Evolutionary conservation across 495 filamentous ascomycete genomes (phyloP), one percentile per base, ranked within the genome.

Genomic region (Neurospora tetraspora): DNA sequence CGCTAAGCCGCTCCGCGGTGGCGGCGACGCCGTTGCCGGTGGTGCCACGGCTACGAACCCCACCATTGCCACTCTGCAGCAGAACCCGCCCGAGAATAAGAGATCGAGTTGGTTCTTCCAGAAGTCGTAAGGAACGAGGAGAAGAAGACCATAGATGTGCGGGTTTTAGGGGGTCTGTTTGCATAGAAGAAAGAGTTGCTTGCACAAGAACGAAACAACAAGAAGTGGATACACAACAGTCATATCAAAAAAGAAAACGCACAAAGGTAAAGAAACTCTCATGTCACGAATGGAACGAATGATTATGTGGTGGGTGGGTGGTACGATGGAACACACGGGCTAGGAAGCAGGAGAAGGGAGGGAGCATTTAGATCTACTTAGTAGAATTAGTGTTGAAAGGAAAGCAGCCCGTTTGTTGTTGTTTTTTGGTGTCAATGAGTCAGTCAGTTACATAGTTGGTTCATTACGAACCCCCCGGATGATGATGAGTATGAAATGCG

Each of bases 1-100:
- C 78, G 96, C 95, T 70, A 99, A 99, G 82, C 96, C 96, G n/a
- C 86, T 99, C 27, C 89, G 96, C 73, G 96, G 96, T 65, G 96
- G 95, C 72, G 96, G 96, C 39, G 88, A 86, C 72, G 94, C 94
- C 59, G 93, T 93, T 69, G 93, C 83, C 39, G 53, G 53, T 31
- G 47, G 23, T 16, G 80, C 76, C 27, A 78, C 83, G 4, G 81
- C 82, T n/a, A 71, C 84, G 10, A 84, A 86, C 72, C 85, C 86
- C 10, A 84, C 86, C 45, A 83, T 90, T 47, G 80, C 85, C 20
- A 87, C 80, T 71, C 80, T 88, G 43, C 86, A 88, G 75, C 86
- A 81, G 68, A 81, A 85, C 73, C 76, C 79, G 76, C 79, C 81
- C 70, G 81, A 81, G 78, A 81, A 83, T 80, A 88, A 89, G 83